Evolutionary conservation across 306 rosid species (phyloP), one percentile per base, ranked within the genome.

Genomic region (Abrus precatorius): DNA sequence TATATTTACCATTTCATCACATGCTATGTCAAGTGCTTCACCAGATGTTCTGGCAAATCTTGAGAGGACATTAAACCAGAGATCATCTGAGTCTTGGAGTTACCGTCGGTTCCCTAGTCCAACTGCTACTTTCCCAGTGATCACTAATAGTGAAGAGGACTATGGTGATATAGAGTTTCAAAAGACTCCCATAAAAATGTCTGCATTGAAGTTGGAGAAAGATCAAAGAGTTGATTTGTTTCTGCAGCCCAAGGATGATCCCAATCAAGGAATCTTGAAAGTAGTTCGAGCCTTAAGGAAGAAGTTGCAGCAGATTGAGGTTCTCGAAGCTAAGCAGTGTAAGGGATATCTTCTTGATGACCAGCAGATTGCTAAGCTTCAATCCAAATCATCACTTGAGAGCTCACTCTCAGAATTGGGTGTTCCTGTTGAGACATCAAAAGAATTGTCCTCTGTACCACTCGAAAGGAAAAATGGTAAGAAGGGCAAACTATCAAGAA

Each of bases 291-390:
- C 95, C 52, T 77, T 95, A 79, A 62, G 94, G 83, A 95, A 95
- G 78, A 95, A 95, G 92, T 82, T 95, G 88, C 98, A 95, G 92
- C 98, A 92, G 87, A 92, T 91, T 87, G 97, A 91, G 84, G 90
- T 95, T 95, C 98, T 95, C 29, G 95, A 95, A 88, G 91, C 75
- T 36, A 95, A 95, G 88, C 97, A 87, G 85, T 86, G 89, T 27
- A 80, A 56, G 40, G 98, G 97, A 69, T 75, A 83, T 88, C 79
- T 83, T 85, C 99, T 95, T 1, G 99, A 95, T 82, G 95, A 86
- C 78, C 99, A 95, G 82, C 99, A 95, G 91, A 83, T 93, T 72
- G 84, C 93, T 50, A 95, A 95, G 91, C 97, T 95, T 79, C 85
- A 87, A 80, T 89, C 94, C 0, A 90, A 86, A 82, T 50, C 80